Conservation (phyloP, 148 eudicot species). For the Polygonum maritimum region DNA sequence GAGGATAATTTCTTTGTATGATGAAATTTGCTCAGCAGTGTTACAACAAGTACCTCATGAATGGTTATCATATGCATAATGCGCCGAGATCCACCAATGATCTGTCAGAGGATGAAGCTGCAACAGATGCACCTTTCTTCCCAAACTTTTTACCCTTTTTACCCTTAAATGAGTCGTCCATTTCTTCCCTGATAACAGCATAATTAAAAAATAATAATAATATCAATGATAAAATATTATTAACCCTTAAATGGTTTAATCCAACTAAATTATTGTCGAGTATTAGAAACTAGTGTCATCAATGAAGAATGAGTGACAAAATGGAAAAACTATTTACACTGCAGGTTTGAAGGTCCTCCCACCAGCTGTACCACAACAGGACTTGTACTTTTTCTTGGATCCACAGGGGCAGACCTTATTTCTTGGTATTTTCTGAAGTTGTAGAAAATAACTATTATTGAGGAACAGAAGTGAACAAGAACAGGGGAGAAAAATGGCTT, state of each 20-base stretch:
- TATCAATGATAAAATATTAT: too few relatives aligned
- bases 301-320: neutral
- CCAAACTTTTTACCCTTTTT: constrained; percentile 53
- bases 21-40: neutral
- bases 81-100: constrained; percentile 67
- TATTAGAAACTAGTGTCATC: neutral
- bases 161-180: constrained; percentile 36
- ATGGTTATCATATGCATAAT: constrained; percentile 51
- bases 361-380: constrained; percentile 77
- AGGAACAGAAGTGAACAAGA: neutral
- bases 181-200: constrained; percentile 36
- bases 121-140: constrained; percentile 37
- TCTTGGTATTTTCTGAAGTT: constrained; percentile 58
- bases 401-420: constrained; percentile 87
- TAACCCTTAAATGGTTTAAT: neutral
- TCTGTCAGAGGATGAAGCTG: constrained; percentile 26
- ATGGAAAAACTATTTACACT: neutral
- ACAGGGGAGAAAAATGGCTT: constrained; percentile 8
- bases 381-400: constrained; percentile 87
- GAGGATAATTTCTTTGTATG: neutral
- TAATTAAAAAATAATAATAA: neutral
- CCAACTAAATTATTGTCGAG: neutral
- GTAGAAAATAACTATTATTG: neutral
- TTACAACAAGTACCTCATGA: neutral
- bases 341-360: constrained; percentile 37